Conservation (phyloP, 2,329 filamentous ascomycete genomes). For the Cladosporium sp. region DNA sequence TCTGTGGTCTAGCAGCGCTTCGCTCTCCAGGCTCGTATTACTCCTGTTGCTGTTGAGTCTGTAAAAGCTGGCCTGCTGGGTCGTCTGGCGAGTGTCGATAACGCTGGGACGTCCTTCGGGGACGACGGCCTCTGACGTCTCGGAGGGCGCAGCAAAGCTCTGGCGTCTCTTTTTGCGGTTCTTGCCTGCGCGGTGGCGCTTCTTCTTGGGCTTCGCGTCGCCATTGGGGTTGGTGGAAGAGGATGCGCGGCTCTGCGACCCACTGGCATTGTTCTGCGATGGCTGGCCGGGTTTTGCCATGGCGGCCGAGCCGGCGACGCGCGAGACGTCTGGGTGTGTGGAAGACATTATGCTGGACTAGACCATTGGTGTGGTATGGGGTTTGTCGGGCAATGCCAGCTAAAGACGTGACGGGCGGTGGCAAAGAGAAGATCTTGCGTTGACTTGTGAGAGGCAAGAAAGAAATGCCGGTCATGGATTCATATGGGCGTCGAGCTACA, state of each 20-base stretch:
- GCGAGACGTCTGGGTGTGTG: slow-evolving; percentile 7
- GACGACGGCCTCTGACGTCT: slow-evolving; percentile 51
- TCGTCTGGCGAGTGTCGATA: slow-evolving; percentile 28
- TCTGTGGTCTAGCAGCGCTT: slow-evolving; percentile 81
- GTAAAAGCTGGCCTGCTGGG: slow-evolving; percentile 50
- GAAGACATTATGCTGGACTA: slow-evolving; percentile 2
- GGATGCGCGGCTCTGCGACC: slow-evolving; percentile 7
- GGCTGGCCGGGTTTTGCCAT: slow-evolving; percentile 9
- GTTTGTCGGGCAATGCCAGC: too few relatives aligned
- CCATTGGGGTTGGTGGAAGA: slow-evolving; percentile 9
- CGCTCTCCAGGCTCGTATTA: slow-evolving; percentile 83
- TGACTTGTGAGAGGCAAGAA: too few relatives aligned
- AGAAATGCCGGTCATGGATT: too few relatives aligned
- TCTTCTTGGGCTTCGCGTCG: slow-evolving; percentile 45
- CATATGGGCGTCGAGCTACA: too few relatives aligned
- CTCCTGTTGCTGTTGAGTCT: slow-evolving; percentile 60
- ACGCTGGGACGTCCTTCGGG: slow-evolving; percentile 43
- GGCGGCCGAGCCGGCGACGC: slow-evolving; percentile 9
- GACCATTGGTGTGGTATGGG: not conserved
- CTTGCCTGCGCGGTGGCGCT: slow-evolving; percentile 71
- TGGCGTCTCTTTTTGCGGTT: slow-evolving; percentile 70
- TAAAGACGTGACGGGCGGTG: too few relatives aligned
- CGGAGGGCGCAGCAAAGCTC: slow-evolving; percentile 69
- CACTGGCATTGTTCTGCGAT: slow-evolving; percentile 3
- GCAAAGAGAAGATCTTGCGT: too few relatives aligned